Base-by-base conservation (phyloP, 306 rosid species). In the Medicago arabica region DNA sequence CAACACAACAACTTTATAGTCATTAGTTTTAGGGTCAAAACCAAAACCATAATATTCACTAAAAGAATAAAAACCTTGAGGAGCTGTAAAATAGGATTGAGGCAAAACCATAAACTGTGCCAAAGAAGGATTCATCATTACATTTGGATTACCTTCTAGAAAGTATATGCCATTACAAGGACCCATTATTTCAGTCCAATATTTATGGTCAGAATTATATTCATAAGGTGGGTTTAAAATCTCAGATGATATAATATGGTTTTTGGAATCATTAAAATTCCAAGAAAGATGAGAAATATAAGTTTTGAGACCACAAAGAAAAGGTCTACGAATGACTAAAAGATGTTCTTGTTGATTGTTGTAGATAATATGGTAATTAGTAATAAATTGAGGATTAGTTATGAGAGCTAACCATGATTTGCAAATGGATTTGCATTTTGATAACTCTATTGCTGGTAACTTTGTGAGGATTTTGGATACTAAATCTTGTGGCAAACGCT, bases 111-210 rank as follows among this genome's bases (percentile, higher is more conserved):
- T 17, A 25, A 79, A 79, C 51, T 72, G 62, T 17, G 53, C 15
- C 78, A 79, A 15, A 28, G 74, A 72, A 41, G 78, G 83, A 40
- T 79, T 79, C 16, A 79, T 72, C 41, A 79, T 3, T 13, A 72
- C 68, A 54, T 65, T 72, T 4, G 83, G 83, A 8, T 79, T 79
- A 14, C 83, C 83, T 31, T 72, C 78, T 3, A 79, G 53, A 21
- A 79, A 65, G 23, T 53, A 79, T 25, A 79, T 14, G 9, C 83
- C 83, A 31, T 79, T 79, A 71, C 78, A 79, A 39, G 83, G 83
- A 72, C 83, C 83, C 53, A 46, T 16, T 4, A 79, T 79, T 65
- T 79, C 83, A 17, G 51, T 13, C 83, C 83, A 79, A 21, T 79
- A 79, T 57, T 65, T 72, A 40, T 72, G 73, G 2, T 79, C 78